Conservation (phyloP, 345 rosid genomes). For the Acer campestre region DNA sequence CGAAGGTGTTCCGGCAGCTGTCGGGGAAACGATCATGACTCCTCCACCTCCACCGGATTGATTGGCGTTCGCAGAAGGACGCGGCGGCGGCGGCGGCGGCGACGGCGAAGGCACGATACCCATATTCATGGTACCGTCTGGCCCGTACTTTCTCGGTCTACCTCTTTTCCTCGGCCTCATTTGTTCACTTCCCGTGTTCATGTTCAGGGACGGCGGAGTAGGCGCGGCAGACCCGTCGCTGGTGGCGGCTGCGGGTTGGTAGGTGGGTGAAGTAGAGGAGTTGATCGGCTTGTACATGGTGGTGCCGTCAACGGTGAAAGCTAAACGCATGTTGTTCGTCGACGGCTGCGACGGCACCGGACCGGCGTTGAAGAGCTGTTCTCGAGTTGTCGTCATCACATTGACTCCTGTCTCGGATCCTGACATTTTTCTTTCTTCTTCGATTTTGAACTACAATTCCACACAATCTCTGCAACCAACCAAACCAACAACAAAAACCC, state of each 20-base stretch:
- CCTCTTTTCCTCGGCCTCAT: slow-evolving; percentile 62
- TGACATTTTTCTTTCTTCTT: slow-evolving; percentile 33
- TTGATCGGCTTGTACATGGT: slow-evolving; percentile 46
- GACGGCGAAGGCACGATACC: slow-evolving; percentile 26
- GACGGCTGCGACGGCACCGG: slow-evolving; percentile 35
- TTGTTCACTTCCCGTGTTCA: slow-evolving; percentile 38
- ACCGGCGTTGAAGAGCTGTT: slow-evolving; percentile 30
- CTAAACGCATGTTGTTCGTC: slow-evolving; percentile 49
- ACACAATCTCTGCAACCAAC: slow-evolving; percentile 12
- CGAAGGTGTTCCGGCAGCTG: slow-evolving; percentile 9
- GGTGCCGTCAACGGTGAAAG: slow-evolving; percentile 49
- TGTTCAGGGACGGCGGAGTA: slow-evolving; percentile 25
- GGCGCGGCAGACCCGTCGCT: slow-evolving; percentile 21
- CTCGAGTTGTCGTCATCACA: slow-evolving; percentile 40
- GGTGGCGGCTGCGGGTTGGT: slow-evolving; percentile 24
- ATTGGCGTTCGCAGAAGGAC: slow-evolving; percentile 24
- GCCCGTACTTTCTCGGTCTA: slow-evolving; percentile 72
- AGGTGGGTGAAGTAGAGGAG: slow-evolving; percentile 34
- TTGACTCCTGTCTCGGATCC: slow-evolving; percentile 62
- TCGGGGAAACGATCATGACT: slow-evolving; percentile 32
- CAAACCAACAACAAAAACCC: neutral
- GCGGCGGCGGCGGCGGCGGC: slow-evolving; percentile 16
- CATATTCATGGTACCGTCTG: slow-evolving; percentile 57
- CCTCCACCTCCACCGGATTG: slow-evolving; percentile 26
- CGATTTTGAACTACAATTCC: slow-evolving; percentile 24